These are phyloP conservation scores for Colletotrichum aenigma DNA, from an alignment of 2,329 filamentous ascomycete species.

Conservation along the genomic window DNA sequence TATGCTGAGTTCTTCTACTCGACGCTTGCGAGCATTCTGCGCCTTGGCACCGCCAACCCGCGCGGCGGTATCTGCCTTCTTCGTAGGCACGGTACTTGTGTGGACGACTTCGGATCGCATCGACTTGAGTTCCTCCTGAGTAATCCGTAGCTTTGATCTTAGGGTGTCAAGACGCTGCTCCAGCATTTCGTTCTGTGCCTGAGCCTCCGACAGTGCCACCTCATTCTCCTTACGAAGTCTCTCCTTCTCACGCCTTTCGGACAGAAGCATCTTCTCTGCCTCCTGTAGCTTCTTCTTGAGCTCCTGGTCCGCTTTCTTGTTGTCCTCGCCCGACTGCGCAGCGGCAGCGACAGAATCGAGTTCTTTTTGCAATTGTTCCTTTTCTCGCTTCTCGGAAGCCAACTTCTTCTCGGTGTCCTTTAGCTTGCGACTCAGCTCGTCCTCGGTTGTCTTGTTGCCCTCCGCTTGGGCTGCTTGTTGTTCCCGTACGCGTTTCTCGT, in stretches of 20 bases:
- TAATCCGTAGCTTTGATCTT: conserved; percentile 70
- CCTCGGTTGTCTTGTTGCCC: conserved; percentile 10
- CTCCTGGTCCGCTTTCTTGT: conserved; percentile 47
- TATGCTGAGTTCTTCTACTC: conserved; percentile 46
- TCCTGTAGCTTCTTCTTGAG: conserved; percentile 37
- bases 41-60: conserved; percentile 16
- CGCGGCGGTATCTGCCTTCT: conserved; percentile 21
- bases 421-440: conserved; percentile 43
- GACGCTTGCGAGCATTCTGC: conserved; percentile 48
- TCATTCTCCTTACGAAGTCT: conserved; percentile 51
- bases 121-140: conserved; percentile 75
- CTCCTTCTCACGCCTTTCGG: conserved; percentile 50
- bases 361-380: conserved; percentile 22
- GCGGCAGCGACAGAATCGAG: conserved; percentile 61
- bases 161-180: conserved; percentile 75
- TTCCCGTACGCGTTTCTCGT: conserved; percentile 59
- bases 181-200: conserved; percentile 66
- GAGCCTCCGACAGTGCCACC: conserved; percentile 63
- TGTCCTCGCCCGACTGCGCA: conserved; percentile 64
- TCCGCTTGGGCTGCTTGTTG: conserved; percentile 3
- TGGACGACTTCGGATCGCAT: conserved; percentile 46
- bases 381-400: conserved; percentile 27
- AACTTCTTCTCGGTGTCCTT: conserved; percentile 41
- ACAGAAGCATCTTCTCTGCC: conserved; percentile 36
- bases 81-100: conserved; percentile 1